These are phyloP conservation scores for Stygiomarasmius scandens DNA, from an alignment of 1,284 basidiomycete genomes.

Conservation along the genomic window DNA sequence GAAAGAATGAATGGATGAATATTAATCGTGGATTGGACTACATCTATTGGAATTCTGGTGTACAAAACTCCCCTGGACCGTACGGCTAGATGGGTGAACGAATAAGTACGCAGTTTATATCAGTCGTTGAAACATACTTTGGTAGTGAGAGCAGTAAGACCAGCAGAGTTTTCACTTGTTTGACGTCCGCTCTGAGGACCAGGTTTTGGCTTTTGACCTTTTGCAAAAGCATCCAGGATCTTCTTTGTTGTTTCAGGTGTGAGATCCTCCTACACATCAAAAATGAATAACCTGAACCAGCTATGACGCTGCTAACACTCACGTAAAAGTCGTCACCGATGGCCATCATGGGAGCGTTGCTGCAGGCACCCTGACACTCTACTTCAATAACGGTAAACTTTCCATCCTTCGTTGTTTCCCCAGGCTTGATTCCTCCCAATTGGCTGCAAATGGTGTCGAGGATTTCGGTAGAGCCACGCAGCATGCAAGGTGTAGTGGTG, in stretches of 20 bases:
- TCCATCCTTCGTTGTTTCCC: slow-evolving; percentile 91
- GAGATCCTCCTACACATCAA: slow-evolving; percentile 83
- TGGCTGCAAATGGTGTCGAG: slow-evolving; percentile 85
- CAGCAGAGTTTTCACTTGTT: slow-evolving; percentile 90
- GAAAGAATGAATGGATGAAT: not conserved
- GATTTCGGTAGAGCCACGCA: slow-evolving; percentile 91
- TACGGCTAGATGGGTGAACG: slow-evolving; percentile 69
- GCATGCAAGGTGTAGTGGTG: slow-evolving; percentile 98
- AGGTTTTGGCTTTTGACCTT: slow-evolving; percentile 86
- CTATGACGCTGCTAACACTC: slow-evolving; percentile 31
- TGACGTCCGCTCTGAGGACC: slow-evolving; percentile 89
- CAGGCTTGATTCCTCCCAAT: slow-evolving; percentile 83
- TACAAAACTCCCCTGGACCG: slow-evolving; percentile 90
- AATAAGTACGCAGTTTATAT: slow-evolving; percentile 1
- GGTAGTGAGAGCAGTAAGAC: slow-evolving; percentile 80
- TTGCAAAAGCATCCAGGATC: slow-evolving; percentile 83
- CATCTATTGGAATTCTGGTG: slow-evolving; percentile 78
- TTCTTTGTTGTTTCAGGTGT: slow-evolving; percentile 91
- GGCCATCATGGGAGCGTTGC: slow-evolving; percentile 99
- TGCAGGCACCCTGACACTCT: slow-evolving; percentile 97
- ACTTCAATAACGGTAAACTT: slow-evolving; percentile 99
- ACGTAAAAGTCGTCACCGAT: slow-evolving; percentile 97
- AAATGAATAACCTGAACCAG: slow-evolving; percentile 10
- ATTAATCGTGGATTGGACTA: not conserved
- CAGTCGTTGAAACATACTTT: slow-evolving; percentile 58